phyloP scores from a whole-genome alignment of 768 basidiomycete genomes.

The Kwoniella sp. region DNA sequence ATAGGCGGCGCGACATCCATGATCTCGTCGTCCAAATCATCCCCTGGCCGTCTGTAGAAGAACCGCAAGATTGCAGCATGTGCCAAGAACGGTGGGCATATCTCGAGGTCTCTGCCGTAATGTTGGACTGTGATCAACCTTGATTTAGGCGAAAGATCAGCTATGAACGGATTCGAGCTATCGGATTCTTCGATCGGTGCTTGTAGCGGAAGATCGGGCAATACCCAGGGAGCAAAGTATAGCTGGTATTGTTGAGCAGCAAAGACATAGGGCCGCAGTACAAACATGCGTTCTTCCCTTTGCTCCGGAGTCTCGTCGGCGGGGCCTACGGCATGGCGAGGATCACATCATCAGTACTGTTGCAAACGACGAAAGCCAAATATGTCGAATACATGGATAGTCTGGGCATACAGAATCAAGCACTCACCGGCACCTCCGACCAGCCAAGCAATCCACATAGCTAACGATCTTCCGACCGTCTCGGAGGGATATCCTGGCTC shows the following conservation, averaged over 20 bases:
- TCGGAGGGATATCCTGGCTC: constrained; percentile 55
- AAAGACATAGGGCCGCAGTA: constrained; percentile 58
- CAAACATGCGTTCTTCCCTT: constrained; percentile 55
- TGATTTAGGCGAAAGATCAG: constrained; percentile 52
- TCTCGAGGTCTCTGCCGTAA: constrained; percentile 47
- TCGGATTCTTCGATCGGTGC: background rate
- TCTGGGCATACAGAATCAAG: background rate
- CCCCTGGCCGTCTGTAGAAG: constrained; percentile 41
- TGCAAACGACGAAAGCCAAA: no score
- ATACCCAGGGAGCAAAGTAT: constrained; percentile 56
- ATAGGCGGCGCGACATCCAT: constrained; percentile 12
- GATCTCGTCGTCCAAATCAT: constrained; percentile 18
- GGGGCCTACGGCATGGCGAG: background rate
- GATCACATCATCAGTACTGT: background rate
- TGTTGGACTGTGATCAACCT: constrained; percentile 45
- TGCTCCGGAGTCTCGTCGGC: constrained; percentile 30
- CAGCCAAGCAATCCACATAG: constrained; percentile 55
- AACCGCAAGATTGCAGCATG: constrained; percentile 58
- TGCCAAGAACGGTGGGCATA: constrained; percentile 55
- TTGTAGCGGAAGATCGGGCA: constrained; percentile 50
- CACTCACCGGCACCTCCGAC: constrained; percentile 31
- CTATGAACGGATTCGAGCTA: constrained; percentile 47
- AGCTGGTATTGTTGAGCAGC: constrained; percentile 55
- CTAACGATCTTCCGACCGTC: constrained; percentile 48
- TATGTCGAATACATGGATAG: no score